phyloP scores from a whole-genome alignment of 495 filamentous ascomycete species.

The Chaetomidium leptoderma region DNA sequence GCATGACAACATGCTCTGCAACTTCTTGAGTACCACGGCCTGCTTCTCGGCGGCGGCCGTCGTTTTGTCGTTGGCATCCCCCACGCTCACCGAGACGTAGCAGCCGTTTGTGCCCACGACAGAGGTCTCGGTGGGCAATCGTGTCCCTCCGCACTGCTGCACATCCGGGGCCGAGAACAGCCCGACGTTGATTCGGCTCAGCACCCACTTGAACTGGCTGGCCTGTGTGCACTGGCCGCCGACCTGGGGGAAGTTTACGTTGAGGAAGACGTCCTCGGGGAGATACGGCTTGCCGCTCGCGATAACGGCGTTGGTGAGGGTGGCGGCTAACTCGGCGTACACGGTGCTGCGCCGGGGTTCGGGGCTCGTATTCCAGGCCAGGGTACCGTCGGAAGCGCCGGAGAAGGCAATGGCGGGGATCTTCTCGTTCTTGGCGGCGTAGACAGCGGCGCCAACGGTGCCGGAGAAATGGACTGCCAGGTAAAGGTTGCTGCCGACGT shows the following conservation, averaged over 20 bases:
- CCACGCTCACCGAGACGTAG: conserved; percentile 61
- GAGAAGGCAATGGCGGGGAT: conserved; percentile 65
- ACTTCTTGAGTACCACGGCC: conserved; percentile 51
- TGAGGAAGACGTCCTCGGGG: conserved; percentile 55
- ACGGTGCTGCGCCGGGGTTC: conserved; percentile 50
- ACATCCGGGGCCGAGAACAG: conserved; percentile 52
- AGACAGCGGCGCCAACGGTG: conserved; percentile 58
- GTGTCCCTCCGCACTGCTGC: conserved; percentile 48
- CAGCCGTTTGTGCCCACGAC: conserved; percentile 50
- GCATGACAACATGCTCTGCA: conserved; percentile 52
- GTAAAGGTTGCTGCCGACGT: conserved; percentile 59
- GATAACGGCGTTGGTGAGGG: conserved; percentile 51
- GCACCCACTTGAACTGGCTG: conserved; percentile 55
- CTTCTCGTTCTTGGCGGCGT: conserved; percentile 48
- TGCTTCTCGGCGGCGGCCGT: conserved; percentile 55
- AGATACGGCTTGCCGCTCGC: conserved; percentile 57
- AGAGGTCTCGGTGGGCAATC: conserved; percentile 54
- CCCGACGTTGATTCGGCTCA: conserved; percentile 55
- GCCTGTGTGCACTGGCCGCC: conserved; percentile 43
- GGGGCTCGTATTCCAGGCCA: conserved; percentile 48
- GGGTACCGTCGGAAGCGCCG: conserved; percentile 46
- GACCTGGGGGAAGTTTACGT: conserved; percentile 61
- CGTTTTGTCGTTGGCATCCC: conserved; percentile 52
- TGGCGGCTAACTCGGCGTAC: conserved; percentile 58
- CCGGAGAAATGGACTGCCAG: conserved; percentile 53